Evolutionary conservation across 768 basidiomycete genomes (phyloP).

Genomic region (Pleurotus eryngii): DNA sequence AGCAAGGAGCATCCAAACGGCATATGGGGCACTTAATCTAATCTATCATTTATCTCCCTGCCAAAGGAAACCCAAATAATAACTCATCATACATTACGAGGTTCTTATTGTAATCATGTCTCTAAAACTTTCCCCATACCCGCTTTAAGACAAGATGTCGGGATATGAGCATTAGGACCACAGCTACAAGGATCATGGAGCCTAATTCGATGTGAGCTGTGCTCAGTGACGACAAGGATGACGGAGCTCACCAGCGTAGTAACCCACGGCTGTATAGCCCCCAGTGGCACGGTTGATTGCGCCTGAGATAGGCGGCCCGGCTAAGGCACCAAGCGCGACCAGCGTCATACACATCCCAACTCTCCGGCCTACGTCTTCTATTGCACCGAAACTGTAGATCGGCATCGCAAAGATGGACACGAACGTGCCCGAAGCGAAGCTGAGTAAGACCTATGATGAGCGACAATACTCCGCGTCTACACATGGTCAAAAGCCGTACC

Average conservation of each 20-base stretch:
- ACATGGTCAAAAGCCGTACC: conserved; percentile 27
- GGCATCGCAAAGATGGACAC: conserved; percentile 55
- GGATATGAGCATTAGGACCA: conserved; percentile 35
- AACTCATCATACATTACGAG: too few relatives aligned
- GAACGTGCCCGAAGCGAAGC: conserved; percentile 61
- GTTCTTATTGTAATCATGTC: too few relatives aligned
- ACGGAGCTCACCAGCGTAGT: conserved; percentile 44
- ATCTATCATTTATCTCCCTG: too few relatives aligned
- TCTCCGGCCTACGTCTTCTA: conserved; percentile 60
- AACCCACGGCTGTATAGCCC: conserved; percentile 51
- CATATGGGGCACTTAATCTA: too few relatives aligned
- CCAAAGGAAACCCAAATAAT: too few relatives aligned
- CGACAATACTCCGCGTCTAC: neutral
- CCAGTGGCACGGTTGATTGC: conserved; percentile 55
- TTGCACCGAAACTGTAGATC: conserved; percentile 56
- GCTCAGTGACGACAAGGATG: neutral
- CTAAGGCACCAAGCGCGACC: conserved; percentile 57
- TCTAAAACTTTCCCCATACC: conserved; percentile 39
- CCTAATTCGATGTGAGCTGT: conserved; percentile 17
- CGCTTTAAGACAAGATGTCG: conserved; percentile 36
- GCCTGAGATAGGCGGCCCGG: conserved; percentile 73
- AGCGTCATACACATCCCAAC: conserved; percentile 64
- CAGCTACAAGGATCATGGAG: conserved; percentile 36
- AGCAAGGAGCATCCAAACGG: too few relatives aligned
- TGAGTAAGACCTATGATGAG: conserved; percentile 18